phyloP scores from a whole-genome alignment of 306 rosid species.

The Myrica gale region DNA sequence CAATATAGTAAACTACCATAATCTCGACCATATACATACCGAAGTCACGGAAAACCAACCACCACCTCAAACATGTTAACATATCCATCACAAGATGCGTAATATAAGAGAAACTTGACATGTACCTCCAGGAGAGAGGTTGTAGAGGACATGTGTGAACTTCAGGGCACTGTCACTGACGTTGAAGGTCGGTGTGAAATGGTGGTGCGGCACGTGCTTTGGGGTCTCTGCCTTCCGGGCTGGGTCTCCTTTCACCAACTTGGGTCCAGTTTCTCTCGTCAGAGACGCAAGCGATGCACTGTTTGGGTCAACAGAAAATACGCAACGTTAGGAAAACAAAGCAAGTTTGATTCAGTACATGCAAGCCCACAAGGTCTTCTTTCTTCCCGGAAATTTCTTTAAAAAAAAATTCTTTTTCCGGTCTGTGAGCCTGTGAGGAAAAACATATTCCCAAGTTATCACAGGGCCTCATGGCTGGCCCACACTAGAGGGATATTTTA shows the following conservation, averaged over 20 bases:
- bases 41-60: no score
- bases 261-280: constrained; percentile 90
- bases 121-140: constrained; percentile 91
- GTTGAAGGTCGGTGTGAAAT: constrained; percentile 52
- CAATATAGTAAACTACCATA: not conserved
- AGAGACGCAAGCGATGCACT: constrained; percentile 93
- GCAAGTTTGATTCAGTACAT: no score
- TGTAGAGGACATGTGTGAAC: constrained; percentile 88
- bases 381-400: not conserved
- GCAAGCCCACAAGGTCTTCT: no score
- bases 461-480: not conserved
- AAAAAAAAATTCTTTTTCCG: no score
- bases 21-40: not conserved
- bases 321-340: not conserved
- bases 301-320: not conserved
- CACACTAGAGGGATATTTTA: not conserved
- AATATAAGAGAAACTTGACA: not conserved
- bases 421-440: no score
- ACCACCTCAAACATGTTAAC: no score
- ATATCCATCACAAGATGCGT: no score
- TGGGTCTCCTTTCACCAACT: constrained; percentile 85
- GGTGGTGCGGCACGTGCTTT: constrained; percentile 40
- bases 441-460: not conserved
- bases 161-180: constrained; percentile 84
- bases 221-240: constrained; percentile 39